Evolutionary conservation across 2,329 filamentous ascomycete species (phyloP), one percentile per base, ranked within the genome.

Genomic region (Periconia digitata): DNA sequence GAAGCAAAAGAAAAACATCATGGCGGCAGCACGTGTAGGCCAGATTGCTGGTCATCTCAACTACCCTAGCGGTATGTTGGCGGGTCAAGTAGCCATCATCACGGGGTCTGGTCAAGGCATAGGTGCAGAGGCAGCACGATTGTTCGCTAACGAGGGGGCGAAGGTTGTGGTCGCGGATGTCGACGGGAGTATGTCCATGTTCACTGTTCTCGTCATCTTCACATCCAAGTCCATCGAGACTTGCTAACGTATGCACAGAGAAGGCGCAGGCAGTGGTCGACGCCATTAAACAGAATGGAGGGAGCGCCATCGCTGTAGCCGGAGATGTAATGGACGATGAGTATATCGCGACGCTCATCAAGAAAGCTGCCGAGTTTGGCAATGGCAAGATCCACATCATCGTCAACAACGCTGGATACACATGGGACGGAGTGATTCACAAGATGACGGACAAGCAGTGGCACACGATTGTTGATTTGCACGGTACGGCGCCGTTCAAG

Each of bases 361-460:
- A 85, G 66, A 83, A 85, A 64, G 81, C 90, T 0, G 90, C 89
- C 1, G 86, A 85, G 40, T 95, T 95, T 66, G 91, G 91, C 49
- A 77, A 81, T 55, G 90, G 90, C 64, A 95, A 95, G 78, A 91
- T 96, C 54, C 87, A 95, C 71, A 87, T 94, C 67, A 86, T 95
- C 47, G 88, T 95, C 50, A 95, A 95, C 74, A 95, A 95, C 69
- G 91, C 90, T 0, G 90, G 90, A 36, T 95, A 90, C 74, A 95
- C 91, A 1, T 95, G 90, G 89, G 91, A 96, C 70, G 91, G 87
- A 6, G 90, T 95, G 34, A 90, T 95, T 58, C 89, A 95, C 79
- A 95, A 94, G 79, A 92, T 90, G 79, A 88, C 85, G 15, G 89
- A 95, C 77, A 89, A 89, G 76, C 90, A 95, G 79, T 95, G 89